phyloP scores from a whole-genome alignment of 192 early-diverging fungal species.

The Coemansia sp. region DNA sequence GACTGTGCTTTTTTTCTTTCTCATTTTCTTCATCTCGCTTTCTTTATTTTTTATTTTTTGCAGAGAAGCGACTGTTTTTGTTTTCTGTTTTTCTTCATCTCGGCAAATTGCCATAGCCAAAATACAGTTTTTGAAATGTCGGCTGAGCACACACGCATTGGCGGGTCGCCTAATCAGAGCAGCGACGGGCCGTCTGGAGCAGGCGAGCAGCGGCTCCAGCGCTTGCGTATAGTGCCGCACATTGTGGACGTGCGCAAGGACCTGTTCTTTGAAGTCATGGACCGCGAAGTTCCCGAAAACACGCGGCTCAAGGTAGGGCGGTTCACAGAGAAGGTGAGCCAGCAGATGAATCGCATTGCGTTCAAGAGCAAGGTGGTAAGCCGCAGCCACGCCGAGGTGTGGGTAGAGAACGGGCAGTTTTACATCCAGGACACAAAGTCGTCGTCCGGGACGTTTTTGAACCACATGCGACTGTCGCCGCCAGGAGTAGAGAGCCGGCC shows the following conservation, averaged over 20 bases:
- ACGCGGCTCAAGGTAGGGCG: conserved; percentile 68
- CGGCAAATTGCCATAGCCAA: neutral
- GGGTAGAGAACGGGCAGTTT: conserved; percentile 81
- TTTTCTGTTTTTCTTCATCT: conserved; percentile 11
- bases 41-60: conserved; percentile 8
- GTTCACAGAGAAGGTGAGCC: conserved; percentile 65
- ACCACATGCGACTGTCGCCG: conserved; percentile 87
- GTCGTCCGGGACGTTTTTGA: conserved; percentile 97
- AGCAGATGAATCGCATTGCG: conserved; percentile 66
- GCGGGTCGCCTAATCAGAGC: neutral
- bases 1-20: conserved; percentile 4
- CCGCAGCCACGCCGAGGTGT: conserved; percentile 91
- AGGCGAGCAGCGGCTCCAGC: conserved; percentile 29
- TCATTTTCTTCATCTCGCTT: conserved; percentile 3
- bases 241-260: conserved; percentile 55
- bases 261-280: conserved; percentile 63
- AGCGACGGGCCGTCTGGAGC: neutral
- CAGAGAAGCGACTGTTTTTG: conserved; percentile 4
- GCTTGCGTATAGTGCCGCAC: conserved; percentile 58
- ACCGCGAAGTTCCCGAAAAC: conserved; percentile 60
- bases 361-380: conserved; percentile 94
- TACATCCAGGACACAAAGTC: conserved; percentile 93
- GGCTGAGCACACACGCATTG: neutral
- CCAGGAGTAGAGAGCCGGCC: conserved; percentile 82
- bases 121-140: conserved; percentile 4